Percentiles rank a stretch among this genome's conserved stretches.
Evolutionary conservation across 257 asterid genomes (phyloP).

Genomic region (Solanum okadae): DNA sequence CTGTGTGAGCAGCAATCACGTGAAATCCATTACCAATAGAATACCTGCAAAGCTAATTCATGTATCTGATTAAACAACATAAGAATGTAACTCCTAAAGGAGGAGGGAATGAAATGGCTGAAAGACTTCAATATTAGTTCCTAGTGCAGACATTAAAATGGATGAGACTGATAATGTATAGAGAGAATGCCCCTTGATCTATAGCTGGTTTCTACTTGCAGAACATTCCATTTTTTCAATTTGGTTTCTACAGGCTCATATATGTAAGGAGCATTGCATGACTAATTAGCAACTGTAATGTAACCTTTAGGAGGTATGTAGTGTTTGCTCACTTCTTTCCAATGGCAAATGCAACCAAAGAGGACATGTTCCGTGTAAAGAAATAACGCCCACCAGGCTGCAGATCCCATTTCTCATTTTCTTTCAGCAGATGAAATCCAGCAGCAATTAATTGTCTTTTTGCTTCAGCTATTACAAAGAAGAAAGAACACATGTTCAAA

Average conservation of each 20-base stretch:
- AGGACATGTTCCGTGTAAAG: conserved; percentile 95
- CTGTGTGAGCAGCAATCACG: conserved; percentile 95
- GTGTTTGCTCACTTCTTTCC: conserved; percentile 73
- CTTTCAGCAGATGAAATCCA: conserved; percentile 82
- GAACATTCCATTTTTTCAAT: not conserved
- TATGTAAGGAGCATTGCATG: conserved; percentile 1
- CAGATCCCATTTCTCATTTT: conserved; percentile 88
- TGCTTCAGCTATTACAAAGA: conserved; percentile 63
- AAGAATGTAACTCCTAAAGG: not conserved
- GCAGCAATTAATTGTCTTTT: conserved; percentile 75
- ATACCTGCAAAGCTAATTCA: conserved; percentile 63
- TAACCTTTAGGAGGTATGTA: not conserved
- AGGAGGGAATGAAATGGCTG: not conserved
- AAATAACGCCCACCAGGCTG: conserved; percentile 98
- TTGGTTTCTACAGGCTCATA: not conserved
- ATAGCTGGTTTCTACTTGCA: not conserved
- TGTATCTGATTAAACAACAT: conserved; percentile 6
- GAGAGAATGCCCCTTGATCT: not conserved
- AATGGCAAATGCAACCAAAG: conserved; percentile 87
- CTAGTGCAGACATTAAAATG: not conserved
- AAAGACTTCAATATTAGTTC: not conserved
- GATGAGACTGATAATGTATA: not conserved
- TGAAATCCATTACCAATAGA: conserved; percentile 81
- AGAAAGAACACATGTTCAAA: not conserved
- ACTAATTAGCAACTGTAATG: not conserved